These are phyloP conservation scores for Crithidia fasciculata DNA, from an alignment of 208 protist species.

Conservation along the genomic window DNA sequence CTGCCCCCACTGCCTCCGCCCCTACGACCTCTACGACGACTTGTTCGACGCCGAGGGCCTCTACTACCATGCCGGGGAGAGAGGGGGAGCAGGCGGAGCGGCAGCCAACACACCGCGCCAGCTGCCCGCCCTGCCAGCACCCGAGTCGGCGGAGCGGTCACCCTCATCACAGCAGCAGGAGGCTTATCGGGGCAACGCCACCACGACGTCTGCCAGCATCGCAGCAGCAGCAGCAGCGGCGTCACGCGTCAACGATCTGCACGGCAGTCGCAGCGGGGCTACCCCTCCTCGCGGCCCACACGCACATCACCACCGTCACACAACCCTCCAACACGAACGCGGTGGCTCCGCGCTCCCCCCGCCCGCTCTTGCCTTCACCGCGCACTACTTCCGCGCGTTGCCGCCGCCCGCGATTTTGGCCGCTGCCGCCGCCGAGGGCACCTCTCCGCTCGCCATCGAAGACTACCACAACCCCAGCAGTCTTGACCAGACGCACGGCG, in stretches of 20 bases:
- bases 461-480: slow-evolving; percentile 18
- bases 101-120: not conserved
- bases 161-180: not conserved
- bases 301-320: not conserved
- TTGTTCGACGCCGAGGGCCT: slow-evolving; percentile 1
- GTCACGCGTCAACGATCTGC: too few relatives aligned
- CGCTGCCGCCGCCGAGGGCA: slow-evolving; percentile 5
- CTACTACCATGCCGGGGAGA: slow-evolving; percentile 6
- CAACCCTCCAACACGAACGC: not conserved
- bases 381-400: slow-evolving; percentile 76
- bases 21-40: slow-evolving; percentile 24
- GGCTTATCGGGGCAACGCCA: not conserved
- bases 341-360: slow-evolving; percentile 3
- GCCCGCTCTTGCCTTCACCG: slow-evolving; percentile 35
- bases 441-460: slow-evolving; percentile 53
- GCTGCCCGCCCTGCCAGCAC: not conserved
- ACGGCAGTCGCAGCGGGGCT: too few relatives aligned
- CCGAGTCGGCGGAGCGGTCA: not conserved
- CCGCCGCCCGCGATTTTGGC: slow-evolving; percentile 27
- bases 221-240: not conserved
- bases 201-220: not conserved
- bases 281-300: not conserved
- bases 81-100: not conserved
- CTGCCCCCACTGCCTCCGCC: slow-evolving; percentile 44
- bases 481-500: not conserved